A percentile compares a stretch with the other conserved stretches of the same genome.
phyloP scores from a whole-genome alignment of 2,329 filamentous ascomycete genomes.

The Fusarium lateritium region DNA sequence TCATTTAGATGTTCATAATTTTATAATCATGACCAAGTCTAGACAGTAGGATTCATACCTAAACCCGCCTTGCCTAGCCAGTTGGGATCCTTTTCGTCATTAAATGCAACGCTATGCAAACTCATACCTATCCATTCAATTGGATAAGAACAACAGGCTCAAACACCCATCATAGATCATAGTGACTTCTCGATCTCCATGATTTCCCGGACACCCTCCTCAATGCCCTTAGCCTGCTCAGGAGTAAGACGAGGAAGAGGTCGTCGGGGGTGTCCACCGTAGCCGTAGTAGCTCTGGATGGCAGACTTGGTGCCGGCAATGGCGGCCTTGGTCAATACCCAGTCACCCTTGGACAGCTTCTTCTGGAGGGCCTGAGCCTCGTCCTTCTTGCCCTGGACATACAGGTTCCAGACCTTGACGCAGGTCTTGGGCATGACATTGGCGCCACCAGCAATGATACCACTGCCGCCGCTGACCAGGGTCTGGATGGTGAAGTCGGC shows the following conservation, averaged over 20 bases:
- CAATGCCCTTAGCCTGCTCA: constrained; percentile 67
- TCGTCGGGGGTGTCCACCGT: constrained; percentile 81
- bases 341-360: constrained; percentile 83
- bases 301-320: constrained; percentile 90
- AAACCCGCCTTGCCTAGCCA: constrained; percentile 6
- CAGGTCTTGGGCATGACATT: constrained; percentile 90
- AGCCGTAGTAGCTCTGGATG: constrained; percentile 85
- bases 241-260: constrained; percentile 78
- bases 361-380: constrained; percentile 84
- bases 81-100: constrained; percentile 23
- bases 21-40: constrained; percentile 22
- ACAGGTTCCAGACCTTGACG: constrained; percentile 83
- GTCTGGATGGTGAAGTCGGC: constrained; percentile 91
- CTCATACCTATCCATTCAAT: constrained; percentile 15
- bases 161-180: constrained; percentile 45
- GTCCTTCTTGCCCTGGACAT: constrained; percentile 78
- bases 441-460: constrained; percentile 88
- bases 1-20: constrained; percentile 34
- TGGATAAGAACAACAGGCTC: constrained; percentile 3
- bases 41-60: neutral
- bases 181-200: constrained; percentile 75
- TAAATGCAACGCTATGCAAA: constrained; percentile 47
- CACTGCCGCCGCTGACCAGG: constrained; percentile 81
- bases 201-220: constrained; percentile 71
- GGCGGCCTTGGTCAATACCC: constrained; percentile 85